These are phyloP conservation scores for Cronartium ribicola DNA, from an alignment of 1,284 basidiomycete genomes.

Conservation along the genomic window DNA sequence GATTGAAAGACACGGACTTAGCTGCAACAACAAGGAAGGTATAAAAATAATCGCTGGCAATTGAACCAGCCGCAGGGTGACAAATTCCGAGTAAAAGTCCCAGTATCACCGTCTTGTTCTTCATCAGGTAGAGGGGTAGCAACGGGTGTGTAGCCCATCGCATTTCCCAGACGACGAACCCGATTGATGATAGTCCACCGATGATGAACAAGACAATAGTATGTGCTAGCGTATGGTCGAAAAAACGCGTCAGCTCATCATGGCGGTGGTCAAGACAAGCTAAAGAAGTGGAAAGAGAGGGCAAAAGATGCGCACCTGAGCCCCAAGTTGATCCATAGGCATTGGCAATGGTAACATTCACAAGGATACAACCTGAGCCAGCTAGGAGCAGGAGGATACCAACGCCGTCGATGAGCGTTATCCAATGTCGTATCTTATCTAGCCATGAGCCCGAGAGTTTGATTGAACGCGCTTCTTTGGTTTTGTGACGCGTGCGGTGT, in stretches of 20 bases:
- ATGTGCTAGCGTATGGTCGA: conserved; percentile 45
- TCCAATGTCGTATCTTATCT: conserved; percentile 42
- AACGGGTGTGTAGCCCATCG: conserved; percentile 50
- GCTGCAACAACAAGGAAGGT: conserved; percentile 44
- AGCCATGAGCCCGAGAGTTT: conserved; percentile 37
- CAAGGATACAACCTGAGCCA: conserved; percentile 51
- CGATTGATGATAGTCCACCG: conserved; percentile 47
- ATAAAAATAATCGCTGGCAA: conserved; percentile 50
- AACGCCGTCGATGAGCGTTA: conserved; percentile 52
- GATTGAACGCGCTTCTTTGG: conserved; percentile 16
- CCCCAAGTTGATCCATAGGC: conserved; percentile 49
- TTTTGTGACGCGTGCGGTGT: conserved; percentile 44
- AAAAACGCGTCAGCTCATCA: neutral
- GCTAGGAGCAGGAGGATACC: conserved; percentile 51
- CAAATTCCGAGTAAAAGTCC: conserved; percentile 49
- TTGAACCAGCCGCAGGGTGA: conserved; percentile 51
- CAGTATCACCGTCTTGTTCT: conserved; percentile 50
- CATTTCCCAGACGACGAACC: conserved; percentile 50
- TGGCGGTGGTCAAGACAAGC: neutral
- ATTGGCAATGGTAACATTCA: conserved; percentile 52
- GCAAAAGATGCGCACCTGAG: conserved; percentile 44
- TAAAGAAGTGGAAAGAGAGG: neutral
- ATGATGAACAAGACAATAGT: conserved; percentile 50
- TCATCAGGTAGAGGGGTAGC: conserved; percentile 50
- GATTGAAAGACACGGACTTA: conserved; percentile 18